These are phyloP conservation scores for Neospora caninum DNA, from an alignment of 169 alveolate species.

Conservation along the genomic window DNA sequence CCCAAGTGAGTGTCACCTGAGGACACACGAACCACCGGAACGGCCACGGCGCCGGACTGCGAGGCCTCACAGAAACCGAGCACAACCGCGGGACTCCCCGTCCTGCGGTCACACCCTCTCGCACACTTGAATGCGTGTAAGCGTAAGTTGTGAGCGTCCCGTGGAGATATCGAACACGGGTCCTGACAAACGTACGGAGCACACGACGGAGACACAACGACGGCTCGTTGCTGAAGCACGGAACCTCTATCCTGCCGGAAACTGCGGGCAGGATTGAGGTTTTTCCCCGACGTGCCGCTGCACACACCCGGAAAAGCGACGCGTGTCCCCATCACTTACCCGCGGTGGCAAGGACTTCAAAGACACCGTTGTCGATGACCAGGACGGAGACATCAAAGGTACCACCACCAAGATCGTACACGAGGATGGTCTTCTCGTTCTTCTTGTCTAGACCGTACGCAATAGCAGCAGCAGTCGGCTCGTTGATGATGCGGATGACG, in stretches of 20 bases:
- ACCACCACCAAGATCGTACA: conserved; percentile 99
- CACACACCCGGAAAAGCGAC: not conserved
- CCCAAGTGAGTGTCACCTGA: conserved; percentile 97
- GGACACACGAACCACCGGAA: too few species aligned
- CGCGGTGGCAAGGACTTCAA: conserved; percentile 97
- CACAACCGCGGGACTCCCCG: too few species aligned
- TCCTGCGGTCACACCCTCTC: too few species aligned
- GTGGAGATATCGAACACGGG: too few species aligned
- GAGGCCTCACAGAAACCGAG: too few species aligned
- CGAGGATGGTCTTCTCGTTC: conserved; percentile 94
- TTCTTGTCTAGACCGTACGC: conserved; percentile 99
- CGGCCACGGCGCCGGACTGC: too few species aligned
- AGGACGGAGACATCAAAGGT: conserved; percentile 99
- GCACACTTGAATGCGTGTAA: too few species aligned
- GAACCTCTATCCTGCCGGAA: too few species aligned
- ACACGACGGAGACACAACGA: too few species aligned
- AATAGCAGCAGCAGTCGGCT: conserved; percentile 99
- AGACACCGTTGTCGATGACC: conserved; percentile 97
- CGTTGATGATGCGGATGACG: conserved; percentile 97
- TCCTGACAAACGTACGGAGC: too few species aligned
- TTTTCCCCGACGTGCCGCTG: not conserved
- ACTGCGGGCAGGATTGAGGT: too few species aligned
- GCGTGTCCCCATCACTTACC: conserved; percentile 82
- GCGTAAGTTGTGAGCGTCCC: too few species aligned
- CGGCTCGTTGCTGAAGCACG: not conserved